These are phyloP conservation scores for Fusarium pilosicola DNA, from an alignment of 2,329 filamentous ascomycete species.

Conservation along the genomic window DNA sequence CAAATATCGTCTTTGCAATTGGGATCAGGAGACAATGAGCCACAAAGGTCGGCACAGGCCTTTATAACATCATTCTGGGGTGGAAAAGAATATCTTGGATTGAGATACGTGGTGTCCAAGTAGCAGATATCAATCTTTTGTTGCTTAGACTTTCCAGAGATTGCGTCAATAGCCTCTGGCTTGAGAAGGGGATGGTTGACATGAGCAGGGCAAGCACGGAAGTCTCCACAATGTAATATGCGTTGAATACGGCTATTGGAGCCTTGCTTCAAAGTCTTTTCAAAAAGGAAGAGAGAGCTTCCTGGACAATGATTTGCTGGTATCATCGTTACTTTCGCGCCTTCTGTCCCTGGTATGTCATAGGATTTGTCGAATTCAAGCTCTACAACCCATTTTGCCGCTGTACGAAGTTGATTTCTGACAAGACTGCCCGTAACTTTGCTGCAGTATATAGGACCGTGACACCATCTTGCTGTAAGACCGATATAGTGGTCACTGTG, in stretches of 20 bases:
- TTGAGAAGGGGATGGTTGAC: conserved; percentile 82
- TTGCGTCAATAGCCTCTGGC: conserved; percentile 76
- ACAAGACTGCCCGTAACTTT: conserved; percentile 91
- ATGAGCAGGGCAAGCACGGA: conserved; percentile 88
- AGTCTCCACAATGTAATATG: conserved; percentile 95
- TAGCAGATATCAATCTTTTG: conserved; percentile 97
- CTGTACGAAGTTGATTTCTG: conserved; percentile 84
- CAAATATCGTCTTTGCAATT: conserved; percentile 59
- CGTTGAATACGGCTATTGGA: conserved; percentile 73
- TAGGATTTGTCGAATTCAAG: conserved; percentile 85
- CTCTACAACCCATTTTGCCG: conserved; percentile 84
- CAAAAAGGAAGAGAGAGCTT: conserved; percentile 91
- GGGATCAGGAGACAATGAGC: conserved; percentile 75
- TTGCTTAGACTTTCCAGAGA: conserved; percentile 76
- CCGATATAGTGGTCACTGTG: conserved; percentile 98
- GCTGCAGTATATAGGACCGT: conserved; percentile 97
- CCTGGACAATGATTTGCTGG: conserved; percentile 97
- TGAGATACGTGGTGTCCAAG: conserved; percentile 95
- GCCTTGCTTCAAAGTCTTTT: conserved; percentile 75
- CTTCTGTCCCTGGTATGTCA: conserved; percentile 83
- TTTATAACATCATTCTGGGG: conserved; percentile 87
- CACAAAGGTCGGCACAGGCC: conserved; percentile 88
- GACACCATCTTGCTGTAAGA: conserved; percentile 85
- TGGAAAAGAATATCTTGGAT: conserved; percentile 94
- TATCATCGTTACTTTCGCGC: conserved; percentile 92